Evolutionary conservation across 345 rosid genomes (phyloP).

Genomic region (Hypericum perforatum): DNA sequence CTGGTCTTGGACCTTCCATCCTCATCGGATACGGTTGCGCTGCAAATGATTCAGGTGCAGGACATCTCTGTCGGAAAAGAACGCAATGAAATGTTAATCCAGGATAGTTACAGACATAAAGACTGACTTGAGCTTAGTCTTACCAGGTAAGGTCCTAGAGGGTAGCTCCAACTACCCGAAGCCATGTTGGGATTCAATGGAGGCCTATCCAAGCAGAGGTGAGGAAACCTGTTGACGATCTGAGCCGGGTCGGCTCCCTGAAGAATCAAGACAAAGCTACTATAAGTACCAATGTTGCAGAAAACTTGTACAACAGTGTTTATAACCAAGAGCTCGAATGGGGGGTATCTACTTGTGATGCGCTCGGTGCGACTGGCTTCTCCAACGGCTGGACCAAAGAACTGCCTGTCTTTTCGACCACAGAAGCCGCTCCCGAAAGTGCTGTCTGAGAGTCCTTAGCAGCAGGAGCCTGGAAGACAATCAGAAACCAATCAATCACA

Average conservation of each 20-base stretch:
- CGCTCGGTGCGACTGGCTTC: constrained; percentile 3
- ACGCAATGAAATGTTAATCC: too few relatives aligned
- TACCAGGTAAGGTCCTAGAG: constrained; percentile 8
- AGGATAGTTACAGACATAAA: too few relatives aligned
- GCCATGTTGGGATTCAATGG: background rate
- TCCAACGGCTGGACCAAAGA: constrained; percentile 5
- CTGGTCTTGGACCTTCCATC: too few relatives aligned
- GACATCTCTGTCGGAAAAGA: too few relatives aligned
- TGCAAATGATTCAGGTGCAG: too few relatives aligned
- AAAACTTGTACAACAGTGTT: background rate
- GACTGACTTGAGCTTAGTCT: too few relatives aligned
- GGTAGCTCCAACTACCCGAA: background rate
- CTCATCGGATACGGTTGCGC: too few relatives aligned
- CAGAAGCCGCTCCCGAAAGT: background rate
- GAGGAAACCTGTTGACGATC: constrained; percentile 11
- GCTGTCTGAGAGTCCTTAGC: background rate
- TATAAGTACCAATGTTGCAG: background rate
- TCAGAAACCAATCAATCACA: background rate
- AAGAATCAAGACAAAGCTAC: background rate
- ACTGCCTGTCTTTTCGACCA: background rate
- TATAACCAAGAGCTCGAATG: background rate
- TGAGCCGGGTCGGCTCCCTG: constrained; percentile 13
- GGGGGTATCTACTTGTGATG: constrained; percentile 3
- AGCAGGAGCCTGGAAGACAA: constrained; percentile 5
- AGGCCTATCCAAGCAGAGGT: constrained; percentile 12